Conservation (phyloP, 371 early-diverging fungal genomes). For the Mucor circinelloides region DNA sequence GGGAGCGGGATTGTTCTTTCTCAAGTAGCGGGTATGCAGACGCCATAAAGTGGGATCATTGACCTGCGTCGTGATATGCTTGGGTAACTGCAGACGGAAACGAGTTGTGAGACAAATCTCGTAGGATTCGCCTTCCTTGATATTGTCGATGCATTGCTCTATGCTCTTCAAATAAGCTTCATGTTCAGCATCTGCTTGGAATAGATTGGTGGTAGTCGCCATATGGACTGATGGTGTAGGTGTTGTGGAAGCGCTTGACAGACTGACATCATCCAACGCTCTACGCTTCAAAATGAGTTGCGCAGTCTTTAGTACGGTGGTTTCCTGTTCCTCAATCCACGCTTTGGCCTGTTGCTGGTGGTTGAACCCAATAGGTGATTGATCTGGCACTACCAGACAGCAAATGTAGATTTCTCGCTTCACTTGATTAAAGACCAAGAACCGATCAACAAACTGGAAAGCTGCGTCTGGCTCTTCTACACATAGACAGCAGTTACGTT, state of each 20-base stretch:
- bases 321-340: constrained; percentile 33
- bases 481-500: constrained; percentile 41
- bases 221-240: constrained; percentile 25
- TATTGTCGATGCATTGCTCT: constrained; percentile 61
- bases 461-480: constrained; percentile 75
- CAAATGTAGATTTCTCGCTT: constrained; percentile 46
- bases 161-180: constrained; percentile 70
- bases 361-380: constrained; percentile 11
- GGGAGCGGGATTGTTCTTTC: constrained; percentile 87
- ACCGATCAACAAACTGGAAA: constrained; percentile 82
- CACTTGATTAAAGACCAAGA: constrained; percentile 76
- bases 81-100: constrained; percentile 52
- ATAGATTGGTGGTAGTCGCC: constrained; percentile 12
- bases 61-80: constrained; percentile 8
- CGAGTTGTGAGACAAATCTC: constrained; percentile 93
- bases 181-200: constrained; percentile 54
- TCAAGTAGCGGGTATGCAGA: constrained; percentile 66
- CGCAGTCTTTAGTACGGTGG: neutral
- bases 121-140: constrained; percentile 90
- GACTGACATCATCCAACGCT: constrained; percentile 8
- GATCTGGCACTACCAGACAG: constrained; percentile 40
- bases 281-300: constrained; percentile 9
- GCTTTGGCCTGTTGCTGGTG: constrained; percentile 11
- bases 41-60: constrained; percentile 37
- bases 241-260: constrained; percentile 20